Percentiles rank a stretch among this genome's conserved stretches.
These are phyloP conservation scores for Fusarium incarnatum DNA, from an alignment of 2,329 filamentous ascomycete species.

Conservation along the genomic window DNA sequence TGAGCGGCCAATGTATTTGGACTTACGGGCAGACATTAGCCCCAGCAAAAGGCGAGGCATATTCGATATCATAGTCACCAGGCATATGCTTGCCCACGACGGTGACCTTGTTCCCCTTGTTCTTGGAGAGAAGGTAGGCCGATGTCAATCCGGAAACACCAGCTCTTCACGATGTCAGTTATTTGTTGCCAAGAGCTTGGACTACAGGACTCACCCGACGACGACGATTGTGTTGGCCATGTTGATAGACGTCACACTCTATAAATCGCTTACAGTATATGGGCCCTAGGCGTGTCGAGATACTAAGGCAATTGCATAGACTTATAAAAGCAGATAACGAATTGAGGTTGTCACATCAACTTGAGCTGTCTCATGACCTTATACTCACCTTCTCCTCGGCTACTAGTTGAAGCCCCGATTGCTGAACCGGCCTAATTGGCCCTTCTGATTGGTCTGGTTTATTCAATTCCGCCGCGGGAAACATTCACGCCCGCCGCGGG, in stretches of 20 bases:
- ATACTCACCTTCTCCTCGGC: conserved; percentile 15
- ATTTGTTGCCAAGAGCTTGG: background rate
- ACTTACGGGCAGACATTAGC: conserved; percentile 81
- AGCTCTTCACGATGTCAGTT: conserved; percentile 49
- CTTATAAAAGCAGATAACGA: background rate
- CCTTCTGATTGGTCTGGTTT: conserved; percentile 18
- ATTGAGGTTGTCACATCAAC: conserved; percentile 17
- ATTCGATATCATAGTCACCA: conserved; percentile 91
- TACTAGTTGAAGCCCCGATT: conserved; percentile 34
- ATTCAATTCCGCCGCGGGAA: background rate
- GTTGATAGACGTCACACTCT: conserved; percentile 1
- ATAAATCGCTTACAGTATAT: background rate
- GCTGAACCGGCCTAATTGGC: conserved; percentile 1
- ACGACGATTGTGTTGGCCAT: conserved; percentile 52
- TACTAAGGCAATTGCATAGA: background rate
- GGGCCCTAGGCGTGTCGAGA: background rate
- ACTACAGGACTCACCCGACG: conserved; percentile 48
- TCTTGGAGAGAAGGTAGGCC: conserved; percentile 61
- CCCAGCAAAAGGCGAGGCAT: conserved; percentile 89
- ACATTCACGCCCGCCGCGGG: background rate
- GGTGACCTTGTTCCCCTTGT: conserved; percentile 66
- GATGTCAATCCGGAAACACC: conserved; percentile 65
- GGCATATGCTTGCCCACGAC: conserved; percentile 91
- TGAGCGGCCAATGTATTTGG: background rate
- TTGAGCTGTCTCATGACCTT: conserved; percentile 10